Evolutionary conservation across 2,329 filamentous ascomycete genomes (phyloP), one percentile per base, ranked within the genome.

Genomic region (Cordyceps cateniannulata): DNA sequence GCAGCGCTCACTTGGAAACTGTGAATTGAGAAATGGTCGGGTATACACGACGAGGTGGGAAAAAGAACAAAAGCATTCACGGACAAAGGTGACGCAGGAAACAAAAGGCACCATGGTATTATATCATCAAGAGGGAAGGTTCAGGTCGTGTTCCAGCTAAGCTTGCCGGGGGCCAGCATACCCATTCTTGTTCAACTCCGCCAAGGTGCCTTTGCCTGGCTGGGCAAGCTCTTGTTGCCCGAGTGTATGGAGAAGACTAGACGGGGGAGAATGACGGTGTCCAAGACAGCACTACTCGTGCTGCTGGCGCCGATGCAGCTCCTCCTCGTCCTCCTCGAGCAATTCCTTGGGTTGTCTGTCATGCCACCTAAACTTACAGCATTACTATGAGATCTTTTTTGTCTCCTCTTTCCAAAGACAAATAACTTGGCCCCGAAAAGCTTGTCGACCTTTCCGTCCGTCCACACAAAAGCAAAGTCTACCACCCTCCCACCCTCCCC

Each of bases 401-500:
- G 38, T 40, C n/a, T n/a, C n/a, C n/a, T n/a, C n/a, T n/a, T n/a
- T n/a, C n/a, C 44, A 55, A 45, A 45, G 38, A 52, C 48, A n/a
- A 51, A 45, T 52, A 38, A n/a, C 44, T 40, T 20, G 38, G 47
- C 25, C 38, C 25, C 24, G 16, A 29, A 25, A n/a, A 59, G 35
- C 47, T 51, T 47, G 32, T 18, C 12, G 47, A 25, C 27, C 18
- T 35, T 35, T 35, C 32, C 32, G 32, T 59, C 62, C 55, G 60
- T 62, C 59, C 57, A 57, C 29, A 48, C 54, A 44, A 47, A 51
- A 44, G 35, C 38, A 29, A 27, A 32, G 16, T 18, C 38, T 42
- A 12, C 38, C 38, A 18, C 38, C 38, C 38, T n/a, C 38, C 38
- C 16, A 18, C 16, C 38, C 38, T 42, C 68, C 68, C 68, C 69